Evolutionary conservation across 2,329 filamentous ascomycete genomes (phyloP), one percentile per base, ranked within the genome.

Genomic region (Monilinia fructigena): DNA sequence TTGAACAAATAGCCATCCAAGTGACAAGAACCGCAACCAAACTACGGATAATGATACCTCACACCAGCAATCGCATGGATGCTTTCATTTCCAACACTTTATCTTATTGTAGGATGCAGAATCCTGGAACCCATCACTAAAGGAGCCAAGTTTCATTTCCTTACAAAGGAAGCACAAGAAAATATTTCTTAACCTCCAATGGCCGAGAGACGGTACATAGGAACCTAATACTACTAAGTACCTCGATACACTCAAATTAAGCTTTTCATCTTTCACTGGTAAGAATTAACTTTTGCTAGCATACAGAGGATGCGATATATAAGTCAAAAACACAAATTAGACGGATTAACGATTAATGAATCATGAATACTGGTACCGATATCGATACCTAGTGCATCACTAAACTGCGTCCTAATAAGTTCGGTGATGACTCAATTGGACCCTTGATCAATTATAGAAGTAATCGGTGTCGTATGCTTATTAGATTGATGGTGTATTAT

Each of bases 391-490:
- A 35, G 42, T 28, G 8, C 40, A 26, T 59, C 23, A 59, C 20
- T 26, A 12, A 20, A 59, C 31, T 63, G 26, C 11, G 31, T 18
- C 20, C 35, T 62, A 54, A 20, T 38, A 53, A 40, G n/a, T 42
- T 62, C 59, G 59, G 48, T 40, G 59, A 62, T 42, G 59, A 53
- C 59, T 62, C 59, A 62, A 45, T 20, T 23, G 23, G 23, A 1
- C 23, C 23, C 28, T 4, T 28, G 28, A 28, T 28, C 28, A 28
- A 28, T 28, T 28, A 28, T 28, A 28, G 28, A 28, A 28, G 3
- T 28, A 28, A 28, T 28, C 28, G 28, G 28, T 28, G 28, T 28
- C 6, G 31, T 8, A 35, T 35, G 31, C 31, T 35, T 35, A 8
- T 35, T 35, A 8, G 31, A 35, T 35, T 35, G 31, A 35, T 35